A percentile compares a stretch with the other conserved stretches of the same genome.
These are phyloP conservation scores for Dryas integrifolia DNA, from an alignment of 331 rosid genomes.

Conservation along the genomic window DNA sequence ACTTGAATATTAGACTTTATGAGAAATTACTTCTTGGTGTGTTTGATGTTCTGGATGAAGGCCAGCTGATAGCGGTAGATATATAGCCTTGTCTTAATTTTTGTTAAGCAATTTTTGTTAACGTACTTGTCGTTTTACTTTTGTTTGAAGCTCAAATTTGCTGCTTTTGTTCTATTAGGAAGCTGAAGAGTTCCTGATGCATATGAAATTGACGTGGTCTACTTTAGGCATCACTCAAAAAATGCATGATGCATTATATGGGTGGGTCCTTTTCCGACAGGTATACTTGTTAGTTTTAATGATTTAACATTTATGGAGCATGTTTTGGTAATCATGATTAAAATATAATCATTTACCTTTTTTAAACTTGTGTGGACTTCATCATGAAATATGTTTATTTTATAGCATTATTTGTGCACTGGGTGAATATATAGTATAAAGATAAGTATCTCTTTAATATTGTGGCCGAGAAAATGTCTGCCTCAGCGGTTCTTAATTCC, in stretches of 20 bases:
- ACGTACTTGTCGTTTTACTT: background rate
- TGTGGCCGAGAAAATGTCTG: background rate
- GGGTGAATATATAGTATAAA: background rate
- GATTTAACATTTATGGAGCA: background rate
- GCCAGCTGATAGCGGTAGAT: slow-evolving; percentile 45
- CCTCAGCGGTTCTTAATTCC: background rate
- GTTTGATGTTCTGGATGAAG: slow-evolving; percentile 48
- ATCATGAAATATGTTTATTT: background rate
- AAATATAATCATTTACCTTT: background rate
- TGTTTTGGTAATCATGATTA: slow-evolving; percentile 9
- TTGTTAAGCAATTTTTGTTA: slow-evolving; percentile 7
- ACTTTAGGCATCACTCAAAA: slow-evolving; percentile 48
- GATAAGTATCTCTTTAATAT: background rate
- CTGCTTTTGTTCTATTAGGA: slow-evolving; percentile 34
- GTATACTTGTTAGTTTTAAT: slow-evolving; percentile 23
- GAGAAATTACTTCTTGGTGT: slow-evolving; percentile 48
- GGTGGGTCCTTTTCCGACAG: slow-evolving; percentile 60
- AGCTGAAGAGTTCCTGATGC: slow-evolving; percentile 40
- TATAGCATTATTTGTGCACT: background rate
- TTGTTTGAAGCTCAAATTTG: slow-evolving; percentile 10
- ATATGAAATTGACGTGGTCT: slow-evolving; percentile 47
- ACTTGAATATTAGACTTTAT: slow-evolving; percentile 49
- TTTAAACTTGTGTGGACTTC: background rate
- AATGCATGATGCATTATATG: slow-evolving; percentile 44
- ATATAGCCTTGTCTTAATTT: slow-evolving; percentile 15